phyloP scores from a whole-genome alignment of 352 stramenopile species.

The Pythium phragmiticola region DNA sequence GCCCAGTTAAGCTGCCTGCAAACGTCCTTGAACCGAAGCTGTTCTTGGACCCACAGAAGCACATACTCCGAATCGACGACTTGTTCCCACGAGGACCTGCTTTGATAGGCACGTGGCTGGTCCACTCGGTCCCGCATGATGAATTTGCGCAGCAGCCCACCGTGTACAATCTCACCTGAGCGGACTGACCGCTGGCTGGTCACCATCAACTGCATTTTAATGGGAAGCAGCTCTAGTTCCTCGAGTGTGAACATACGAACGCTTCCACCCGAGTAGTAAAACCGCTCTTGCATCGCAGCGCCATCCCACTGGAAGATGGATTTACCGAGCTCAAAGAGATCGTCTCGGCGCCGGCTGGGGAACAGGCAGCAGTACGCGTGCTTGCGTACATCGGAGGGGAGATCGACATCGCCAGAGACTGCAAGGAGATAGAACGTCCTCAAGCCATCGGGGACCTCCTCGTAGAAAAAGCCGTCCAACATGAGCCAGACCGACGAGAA shows the following conservation, averaged over 20 bases:
- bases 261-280: neutral
- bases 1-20: too few species aligned
- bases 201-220: neutral
- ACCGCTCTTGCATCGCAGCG: neutral
- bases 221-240: too few species aligned
- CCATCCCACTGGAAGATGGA: neutral
- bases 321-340: neutral
- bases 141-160: neutral
- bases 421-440: neutral
- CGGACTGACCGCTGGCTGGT: neutral
- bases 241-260: neutral
- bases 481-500: neutral
- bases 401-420: neutral
- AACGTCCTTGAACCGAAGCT: neutral
- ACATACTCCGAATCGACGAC: neutral
- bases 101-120: neutral
- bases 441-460: neutral
- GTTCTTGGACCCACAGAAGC: neutral
- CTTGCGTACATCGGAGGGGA: neutral
- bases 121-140: neutral
- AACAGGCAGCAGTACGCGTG: neutral
- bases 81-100: neutral
- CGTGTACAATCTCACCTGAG: neutral
- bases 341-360: neutral
- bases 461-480: neutral